Conservation (phyloP, 805 yeast genomes). For the Starmera dryadoides region DNA sequence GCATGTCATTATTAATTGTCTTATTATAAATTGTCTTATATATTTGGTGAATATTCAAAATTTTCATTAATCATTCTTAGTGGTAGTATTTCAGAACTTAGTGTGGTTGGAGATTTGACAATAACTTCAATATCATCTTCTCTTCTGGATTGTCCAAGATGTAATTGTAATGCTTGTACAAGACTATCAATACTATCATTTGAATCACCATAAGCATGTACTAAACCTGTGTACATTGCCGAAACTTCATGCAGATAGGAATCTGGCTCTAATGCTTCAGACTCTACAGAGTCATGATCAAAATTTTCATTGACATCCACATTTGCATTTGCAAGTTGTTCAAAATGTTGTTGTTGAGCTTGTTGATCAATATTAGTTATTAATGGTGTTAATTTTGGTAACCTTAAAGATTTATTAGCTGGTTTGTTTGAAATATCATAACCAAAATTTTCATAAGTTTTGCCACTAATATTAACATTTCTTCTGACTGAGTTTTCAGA, state of each 20-base stretch:
- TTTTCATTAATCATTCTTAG: no score
- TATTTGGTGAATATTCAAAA: no score
- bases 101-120: no score
- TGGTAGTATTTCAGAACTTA: no score
- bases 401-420: neutral
- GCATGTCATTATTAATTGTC: neutral
- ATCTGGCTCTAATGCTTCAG: constrained; percentile 4
- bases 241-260: constrained; percentile 1
- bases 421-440: neutral
- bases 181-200: constrained; percentile 7
- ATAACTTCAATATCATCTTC: no score
- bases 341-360: no score
- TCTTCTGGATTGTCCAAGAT: no score
- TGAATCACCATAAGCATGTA: constrained; percentile 15
- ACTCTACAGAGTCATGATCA: constrained; percentile 3
- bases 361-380: no score
- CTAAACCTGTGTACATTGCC: constrained; percentile 12
- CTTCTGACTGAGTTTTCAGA: neutral
- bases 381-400: neutral
- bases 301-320: neutral
- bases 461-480: neutral
- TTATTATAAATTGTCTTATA: neutral
- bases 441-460: neutral
- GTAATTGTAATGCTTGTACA: no score
- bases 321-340: no score